Conservation (phyloP, 2,329 filamentous ascomycete species). For the Monilinia laxa region DNA sequence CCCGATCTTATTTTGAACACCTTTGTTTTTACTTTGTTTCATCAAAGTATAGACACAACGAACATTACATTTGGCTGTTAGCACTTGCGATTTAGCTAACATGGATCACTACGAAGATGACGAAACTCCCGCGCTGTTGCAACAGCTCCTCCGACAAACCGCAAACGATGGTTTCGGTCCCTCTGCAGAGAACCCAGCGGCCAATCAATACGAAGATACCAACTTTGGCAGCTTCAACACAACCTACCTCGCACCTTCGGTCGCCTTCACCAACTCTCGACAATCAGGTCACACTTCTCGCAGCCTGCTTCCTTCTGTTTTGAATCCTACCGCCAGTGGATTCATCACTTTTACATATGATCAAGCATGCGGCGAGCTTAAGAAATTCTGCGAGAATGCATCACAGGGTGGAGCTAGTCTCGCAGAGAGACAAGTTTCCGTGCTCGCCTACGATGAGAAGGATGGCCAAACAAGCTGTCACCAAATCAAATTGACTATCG, state of each 20-base stretch:
- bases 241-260: background rate
- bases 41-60: background rate
- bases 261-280: background rate
- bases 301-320: background rate
- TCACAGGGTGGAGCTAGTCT: background rate
- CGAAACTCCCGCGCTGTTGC: background rate
- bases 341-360: background rate
- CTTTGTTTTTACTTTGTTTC: background rate
- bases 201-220: background rate
- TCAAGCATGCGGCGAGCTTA: background rate
- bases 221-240: background rate
- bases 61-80: background rate
- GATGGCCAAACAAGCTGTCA: conserved; percentile 15
- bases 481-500: background rate
- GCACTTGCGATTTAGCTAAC: conserved; percentile 5
- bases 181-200: background rate
- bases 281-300: background rate
- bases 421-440: background rate
- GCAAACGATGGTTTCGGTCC: conserved; percentile 6
- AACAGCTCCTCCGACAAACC: background rate
- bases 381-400: background rate
- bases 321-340: background rate
- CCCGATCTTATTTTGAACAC: background rate
- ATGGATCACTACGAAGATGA: conserved; percentile 12
- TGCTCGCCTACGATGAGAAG: conserved; percentile 18